These are phyloP conservation scores for Pseudocercospora macadamiae DNA, from an alignment of 2,329 filamentous ascomycete genomes.

Conservation along the genomic window DNA sequence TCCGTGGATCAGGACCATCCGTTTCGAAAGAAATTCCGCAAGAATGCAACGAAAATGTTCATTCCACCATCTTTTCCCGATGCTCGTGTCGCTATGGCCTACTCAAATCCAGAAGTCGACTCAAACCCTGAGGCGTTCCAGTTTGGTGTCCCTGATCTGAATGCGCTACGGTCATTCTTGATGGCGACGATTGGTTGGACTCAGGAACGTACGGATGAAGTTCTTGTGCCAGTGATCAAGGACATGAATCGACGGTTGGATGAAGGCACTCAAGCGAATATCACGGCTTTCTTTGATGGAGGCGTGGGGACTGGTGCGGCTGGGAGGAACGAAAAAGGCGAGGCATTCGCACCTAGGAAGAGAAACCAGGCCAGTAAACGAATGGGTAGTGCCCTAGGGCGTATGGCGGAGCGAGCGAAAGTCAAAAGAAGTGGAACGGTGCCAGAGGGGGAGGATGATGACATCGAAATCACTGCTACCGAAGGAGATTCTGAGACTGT, in stretches of 20 bases:
- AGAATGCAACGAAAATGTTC: slow-evolving; percentile 83
- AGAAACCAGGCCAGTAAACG: slow-evolving; percentile 68
- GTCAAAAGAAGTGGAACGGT: slow-evolving; percentile 28
- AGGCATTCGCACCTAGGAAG: slow-evolving; percentile 72
- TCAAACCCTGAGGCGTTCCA: slow-evolving; percentile 76
- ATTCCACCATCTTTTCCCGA: slow-evolving; percentile 80
- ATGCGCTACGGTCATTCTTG: slow-evolving; percentile 79
- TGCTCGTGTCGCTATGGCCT: slow-evolving; percentile 76
- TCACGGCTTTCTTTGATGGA: slow-evolving; percentile 88
- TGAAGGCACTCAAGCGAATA: slow-evolving; percentile 94
- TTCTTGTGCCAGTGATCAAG: slow-evolving; percentile 89
- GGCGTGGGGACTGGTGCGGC: slow-evolving; percentile 66
- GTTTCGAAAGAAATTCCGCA: slow-evolving; percentile 86
- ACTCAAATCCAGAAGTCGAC: slow-evolving; percentile 85
- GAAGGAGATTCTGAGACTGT: background rate
- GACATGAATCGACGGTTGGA: slow-evolving; percentile 89
- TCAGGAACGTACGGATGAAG: slow-evolving; percentile 89
- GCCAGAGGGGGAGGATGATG: background rate
- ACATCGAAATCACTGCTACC: background rate
- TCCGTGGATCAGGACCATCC: slow-evolving; percentile 56
- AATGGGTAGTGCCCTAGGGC: slow-evolving; percentile 74
- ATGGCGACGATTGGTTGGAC: slow-evolving; percentile 94
- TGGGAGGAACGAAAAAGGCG: slow-evolving; percentile 41
- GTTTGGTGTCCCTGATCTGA: slow-evolving; percentile 94
- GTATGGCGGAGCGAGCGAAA: slow-evolving; percentile 61